Evolutionary conservation across 108 stramenopile genomes (phyloP).

Genomic region (Licmophora abbreviata): DNA sequence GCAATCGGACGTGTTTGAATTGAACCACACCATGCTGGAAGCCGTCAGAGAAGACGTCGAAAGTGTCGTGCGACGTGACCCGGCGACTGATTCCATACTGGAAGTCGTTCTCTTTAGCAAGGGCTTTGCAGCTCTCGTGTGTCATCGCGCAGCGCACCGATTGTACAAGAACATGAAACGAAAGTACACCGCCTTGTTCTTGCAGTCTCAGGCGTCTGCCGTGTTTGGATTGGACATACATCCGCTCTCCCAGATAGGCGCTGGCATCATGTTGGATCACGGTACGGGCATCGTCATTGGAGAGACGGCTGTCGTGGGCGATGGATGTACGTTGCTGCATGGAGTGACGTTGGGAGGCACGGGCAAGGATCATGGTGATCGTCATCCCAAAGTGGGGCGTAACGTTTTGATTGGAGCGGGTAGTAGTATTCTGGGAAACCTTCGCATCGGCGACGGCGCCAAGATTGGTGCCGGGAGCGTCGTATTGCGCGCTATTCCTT

Average conservation of each 20-base stretch:
- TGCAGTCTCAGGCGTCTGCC: conserved; percentile 77
- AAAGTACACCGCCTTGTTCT: conserved; percentile 48
- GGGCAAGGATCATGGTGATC: conserved; percentile 73
- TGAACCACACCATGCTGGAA: conserved; percentile 54
- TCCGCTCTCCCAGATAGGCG: conserved; percentile 67
- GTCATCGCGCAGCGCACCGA: conserved; percentile 68
- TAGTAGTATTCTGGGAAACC: conserved; percentile 72
- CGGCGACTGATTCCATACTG: conserved; percentile 50
- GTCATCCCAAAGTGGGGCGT: conserved; percentile 82
- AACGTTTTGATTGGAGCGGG: conserved; percentile 81
- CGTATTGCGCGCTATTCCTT: conserved; percentile 28
- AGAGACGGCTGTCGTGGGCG: conserved; percentile 73
- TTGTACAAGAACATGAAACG: conserved; percentile 56
- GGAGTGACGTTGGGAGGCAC: conserved; percentile 80
- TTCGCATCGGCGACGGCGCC: conserved; percentile 58
- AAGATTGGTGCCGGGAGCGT: conserved; percentile 42
- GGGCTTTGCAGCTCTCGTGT: conserved; percentile 85
- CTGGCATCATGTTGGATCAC: conserved; percentile 76
- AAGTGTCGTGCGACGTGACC: conserved; percentile 51
- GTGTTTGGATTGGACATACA: conserved; percentile 85
- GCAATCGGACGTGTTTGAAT: conserved; percentile 15
- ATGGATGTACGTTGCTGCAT: conserved; percentile 80
- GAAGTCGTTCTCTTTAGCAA: conserved; percentile 63
- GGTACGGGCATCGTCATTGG: conserved; percentile 87
- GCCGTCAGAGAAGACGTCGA: conserved; percentile 50